phyloP scores from a whole-genome alignment of 2,329 filamentous ascomycete species.

The Magnaporthiopsis incrustans region DNA sequence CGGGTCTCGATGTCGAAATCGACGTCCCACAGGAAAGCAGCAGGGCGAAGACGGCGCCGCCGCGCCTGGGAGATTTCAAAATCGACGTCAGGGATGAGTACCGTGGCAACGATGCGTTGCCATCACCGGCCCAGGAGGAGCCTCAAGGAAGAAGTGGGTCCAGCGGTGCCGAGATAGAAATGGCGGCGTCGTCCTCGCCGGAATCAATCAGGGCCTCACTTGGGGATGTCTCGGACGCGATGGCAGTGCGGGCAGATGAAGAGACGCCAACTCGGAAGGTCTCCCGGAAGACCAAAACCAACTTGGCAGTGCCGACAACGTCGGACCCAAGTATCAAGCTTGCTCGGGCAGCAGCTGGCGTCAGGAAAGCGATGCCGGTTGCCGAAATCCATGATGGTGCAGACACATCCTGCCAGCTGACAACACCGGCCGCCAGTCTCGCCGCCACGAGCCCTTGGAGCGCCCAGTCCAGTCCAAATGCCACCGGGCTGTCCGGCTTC shows the following conservation, averaged over 20 bases:
- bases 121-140: not conserved
- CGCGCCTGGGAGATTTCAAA: not conserved
- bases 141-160: not conserved
- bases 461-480: not conserved
- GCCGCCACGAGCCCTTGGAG: not conserved
- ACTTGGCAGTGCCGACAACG: too few relatives aligned
- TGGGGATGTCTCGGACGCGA: not conserved
- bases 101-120: not conserved
- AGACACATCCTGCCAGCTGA: too few relatives aligned
- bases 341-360: slow-evolving; percentile 8
- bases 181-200: not conserved
- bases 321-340: slow-evolving; percentile 17
- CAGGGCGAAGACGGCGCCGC: not conserved
- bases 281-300: not conserved
- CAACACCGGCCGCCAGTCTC: not conserved
- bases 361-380: not conserved
- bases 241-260: not conserved
- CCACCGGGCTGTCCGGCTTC: not conserved
- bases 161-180: not conserved
- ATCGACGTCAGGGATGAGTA: not conserved
- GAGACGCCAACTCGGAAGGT: not conserved
- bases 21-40: not conserved
- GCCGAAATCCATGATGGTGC: too few relatives aligned
- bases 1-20: too few relatives aligned
- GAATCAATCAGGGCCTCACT: not conserved